Evolutionary conservation across 495 filamentous ascomycete species (phyloP), one percentile per base, ranked within the genome.

Genomic region (Penicillium roqueforti): DNA sequence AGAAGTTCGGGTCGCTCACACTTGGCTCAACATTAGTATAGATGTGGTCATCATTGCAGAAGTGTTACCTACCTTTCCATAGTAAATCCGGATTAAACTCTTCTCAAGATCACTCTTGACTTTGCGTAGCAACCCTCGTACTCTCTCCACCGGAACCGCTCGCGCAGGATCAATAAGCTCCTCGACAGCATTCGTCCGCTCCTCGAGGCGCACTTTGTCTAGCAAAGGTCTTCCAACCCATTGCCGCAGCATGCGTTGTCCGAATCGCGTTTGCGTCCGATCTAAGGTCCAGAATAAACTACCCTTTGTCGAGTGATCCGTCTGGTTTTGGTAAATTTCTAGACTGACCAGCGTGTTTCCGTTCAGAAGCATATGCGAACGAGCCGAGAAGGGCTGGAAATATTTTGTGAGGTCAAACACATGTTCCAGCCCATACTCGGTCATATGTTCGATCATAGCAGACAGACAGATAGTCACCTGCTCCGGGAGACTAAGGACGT

Each of bases 331-430:
- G 67, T 97, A 99, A 2, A 99, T 88, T 67, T 99, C 93, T 13
- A 99, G 77, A 62, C 89, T 96, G 13, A 91, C 90, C 32, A 99
- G 65, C 0, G 91, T 99, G 51, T 96, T 99, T 16, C 92, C 93
- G 61, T 96, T 97, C 54, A 99, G 77, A 3, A 97, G 76, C 93
- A 99, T 97, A 60, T 97, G 91, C 13, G 92, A 91, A 25, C 93
- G 78, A 2, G 92, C 88, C 61, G 88, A 95, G 69, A 99, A 99
- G 0, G 92, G 88, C 63, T 97, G 88, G 69, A 99, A 99, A 65
- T 97, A 96, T 57, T 96, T 96, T 7, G 93, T 97, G 29, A 99
- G 70, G 63, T 96, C 88, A 59, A 99, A 96, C 32, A 99, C 89
- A 72, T 99, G 92, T 64, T 99, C 87, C 37, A 99, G 77, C 1